A percentile compares a stretch with the other conserved stretches of the same genome.
Conservation (phyloP, 176 grass and related monocot species). For the Phoenix roebelenii region DNA sequence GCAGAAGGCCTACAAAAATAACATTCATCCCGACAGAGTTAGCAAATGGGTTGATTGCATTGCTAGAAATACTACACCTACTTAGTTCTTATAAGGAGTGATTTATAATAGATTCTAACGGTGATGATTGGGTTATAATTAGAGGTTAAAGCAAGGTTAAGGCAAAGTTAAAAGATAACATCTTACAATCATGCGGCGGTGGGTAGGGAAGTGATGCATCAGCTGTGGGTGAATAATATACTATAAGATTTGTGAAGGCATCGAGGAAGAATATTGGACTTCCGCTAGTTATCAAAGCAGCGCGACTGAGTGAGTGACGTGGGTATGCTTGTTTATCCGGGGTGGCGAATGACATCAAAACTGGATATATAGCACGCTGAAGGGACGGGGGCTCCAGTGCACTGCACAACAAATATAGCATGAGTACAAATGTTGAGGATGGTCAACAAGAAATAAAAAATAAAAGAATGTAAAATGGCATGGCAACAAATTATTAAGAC, state of each 20-base stretch:
- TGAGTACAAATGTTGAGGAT: too few relatives aligned
- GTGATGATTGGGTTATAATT: too few relatives aligned
- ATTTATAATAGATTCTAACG: too few relatives aligned
- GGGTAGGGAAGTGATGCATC: conserved; percentile 76
- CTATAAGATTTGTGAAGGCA: conserved; percentile 79
- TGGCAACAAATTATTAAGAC: too few relatives aligned
- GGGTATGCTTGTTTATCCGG: conserved; percentile 91
- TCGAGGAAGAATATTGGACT: conserved; percentile 93
- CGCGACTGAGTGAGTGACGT: conserved; percentile 66
- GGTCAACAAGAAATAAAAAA: too few relatives aligned
- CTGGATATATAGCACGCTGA: conserved; percentile 68
- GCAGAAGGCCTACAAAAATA: conserved; percentile 52
- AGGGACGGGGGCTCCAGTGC: conserved; percentile 67
- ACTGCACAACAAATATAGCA: conserved; percentile 23
- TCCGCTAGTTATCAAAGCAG: conserved; percentile 85
- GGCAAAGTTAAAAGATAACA: not conserved
- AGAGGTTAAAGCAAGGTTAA: too few relatives aligned
- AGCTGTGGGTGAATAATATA: conserved; percentile 63
- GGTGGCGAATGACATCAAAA: conserved; percentile 60
- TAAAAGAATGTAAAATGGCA: too few relatives aligned
- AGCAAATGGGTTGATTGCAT: too few relatives aligned
- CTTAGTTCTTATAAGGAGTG: too few relatives aligned
- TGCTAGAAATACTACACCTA: too few relatives aligned
- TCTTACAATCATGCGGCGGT: conserved; percentile 92
- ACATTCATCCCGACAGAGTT: not conserved